Evolutionary conservation across 208 protist species (phyloP).

Genomic region (Trypanosoma congolense): DNA sequence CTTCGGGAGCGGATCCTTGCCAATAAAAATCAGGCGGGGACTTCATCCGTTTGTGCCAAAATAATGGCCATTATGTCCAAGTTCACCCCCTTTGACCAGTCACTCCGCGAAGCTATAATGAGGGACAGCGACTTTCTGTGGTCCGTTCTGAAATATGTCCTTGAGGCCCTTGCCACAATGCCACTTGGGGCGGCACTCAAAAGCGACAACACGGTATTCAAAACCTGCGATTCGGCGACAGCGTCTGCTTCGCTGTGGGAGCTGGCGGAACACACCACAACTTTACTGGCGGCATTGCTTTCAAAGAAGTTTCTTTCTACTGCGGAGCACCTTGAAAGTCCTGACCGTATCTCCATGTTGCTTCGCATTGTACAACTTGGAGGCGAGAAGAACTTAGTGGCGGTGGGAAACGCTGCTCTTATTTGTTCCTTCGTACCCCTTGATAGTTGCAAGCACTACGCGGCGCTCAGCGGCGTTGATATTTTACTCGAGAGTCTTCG

Average conservation of each 20-base stretch:
- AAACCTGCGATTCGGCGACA: neutral
- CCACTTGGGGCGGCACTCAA: neutral
- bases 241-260: constrained; percentile 7
- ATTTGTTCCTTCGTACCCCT: constrained; percentile 19
- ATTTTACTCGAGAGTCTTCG: constrained; percentile 25
- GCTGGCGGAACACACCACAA: constrained; percentile 18
- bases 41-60: constrained; percentile 10
- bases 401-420: constrained; percentile 33
- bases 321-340: constrained; percentile 2
- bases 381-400: constrained; percentile 11
- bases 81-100: constrained; percentile 20
- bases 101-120: constrained; percentile 16
- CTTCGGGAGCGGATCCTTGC: constrained; percentile 3
- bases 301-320: constrained; percentile 11
- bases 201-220: neutral
- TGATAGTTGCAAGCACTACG: neutral
- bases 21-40: neutral
- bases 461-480: constrained; percentile 19
- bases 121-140: constrained; percentile 13
- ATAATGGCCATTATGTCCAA: constrained; percentile 23
- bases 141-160: constrained; percentile 4
- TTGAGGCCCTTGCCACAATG: neutral
- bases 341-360: constrained; percentile 10
- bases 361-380: constrained; percentile 14
- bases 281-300: constrained; percentile 17